phyloP scores from a whole-genome alignment of 169 alveolate genomes.

The Plasmodium vinckei region DNA sequence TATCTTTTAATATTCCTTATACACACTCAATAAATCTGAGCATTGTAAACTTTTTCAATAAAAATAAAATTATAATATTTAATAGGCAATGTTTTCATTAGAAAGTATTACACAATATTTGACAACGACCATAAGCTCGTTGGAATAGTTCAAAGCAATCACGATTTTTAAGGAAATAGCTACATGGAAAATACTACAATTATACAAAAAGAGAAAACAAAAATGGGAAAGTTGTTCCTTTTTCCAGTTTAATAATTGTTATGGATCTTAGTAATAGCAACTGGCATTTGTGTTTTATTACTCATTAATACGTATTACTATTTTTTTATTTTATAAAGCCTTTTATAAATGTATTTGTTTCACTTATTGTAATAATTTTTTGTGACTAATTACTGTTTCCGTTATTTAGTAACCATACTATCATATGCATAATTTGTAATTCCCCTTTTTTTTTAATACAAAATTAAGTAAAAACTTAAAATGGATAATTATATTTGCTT shows the following conservation, averaged over 20 bases:
- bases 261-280: too few relatives aligned
- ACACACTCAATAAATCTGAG: neutral
- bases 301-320: neutral
- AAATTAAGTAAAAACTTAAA: constrained; percentile 10
- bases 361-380: too few relatives aligned
- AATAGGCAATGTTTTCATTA: constrained; percentile 80
- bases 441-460: neutral
- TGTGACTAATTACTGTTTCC: too few relatives aligned
- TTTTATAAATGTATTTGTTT: neutral
- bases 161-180: constrained; percentile 60
- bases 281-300: neutral
- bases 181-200: constrained; percentile 1
- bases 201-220: neutral
- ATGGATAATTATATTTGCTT: neutral
- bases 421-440: too few relatives aligned
- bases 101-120: constrained; percentile 88
- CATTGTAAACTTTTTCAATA: neutral
- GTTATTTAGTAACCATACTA: too few relatives aligned
- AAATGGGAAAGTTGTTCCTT: too few relatives aligned
- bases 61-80: neutral
- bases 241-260: too few relatives aligned
- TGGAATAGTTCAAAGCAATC: constrained; percentile 87
- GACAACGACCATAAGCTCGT: constrained; percentile 87
- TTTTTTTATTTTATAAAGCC: constrained; percentile 1
- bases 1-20: neutral